A percentile compares a stretch with the other conserved stretches of the same genome.
These are phyloP conservation scores for Suillus spraguei DNA, from an alignment of 768 basidiomycete species.

Conservation along the genomic window DNA sequence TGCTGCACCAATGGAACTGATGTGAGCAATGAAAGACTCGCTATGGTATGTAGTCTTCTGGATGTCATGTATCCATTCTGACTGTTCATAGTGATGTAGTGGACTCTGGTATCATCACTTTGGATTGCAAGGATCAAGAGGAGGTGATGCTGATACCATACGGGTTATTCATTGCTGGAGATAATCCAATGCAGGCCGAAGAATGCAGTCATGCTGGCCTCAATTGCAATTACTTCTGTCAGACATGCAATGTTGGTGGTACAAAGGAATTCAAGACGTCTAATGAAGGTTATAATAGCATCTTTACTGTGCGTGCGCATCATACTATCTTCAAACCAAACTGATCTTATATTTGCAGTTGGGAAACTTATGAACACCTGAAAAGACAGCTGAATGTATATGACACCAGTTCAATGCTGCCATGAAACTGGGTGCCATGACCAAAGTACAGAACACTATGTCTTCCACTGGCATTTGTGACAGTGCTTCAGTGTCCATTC, in stretches of 20 bases:
- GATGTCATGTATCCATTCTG: background rate
- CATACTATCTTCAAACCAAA: background rate
- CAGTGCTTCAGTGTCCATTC: background rate
- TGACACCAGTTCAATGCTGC: conserved; percentile 6
- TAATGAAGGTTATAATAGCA: conserved; percentile 35
- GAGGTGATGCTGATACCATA: conserved; percentile 21
- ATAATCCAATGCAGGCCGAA: conserved; percentile 34
- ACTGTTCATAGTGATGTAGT: conserved; percentile 6
- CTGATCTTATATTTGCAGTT: conserved; percentile 7
- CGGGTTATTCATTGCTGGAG: conserved; percentile 34
- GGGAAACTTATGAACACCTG: conserved; percentile 6
- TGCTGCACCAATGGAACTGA: background rate
- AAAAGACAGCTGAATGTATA: conserved; percentile 22
- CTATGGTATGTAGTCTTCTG: background rate
- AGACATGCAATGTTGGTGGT: conserved; percentile 42
- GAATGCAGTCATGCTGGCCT: conserved; percentile 40
- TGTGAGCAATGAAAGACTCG: background rate
- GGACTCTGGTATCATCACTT: conserved; percentile 26
- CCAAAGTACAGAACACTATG: background rate
- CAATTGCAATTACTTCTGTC: conserved; percentile 42
- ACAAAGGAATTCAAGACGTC: conserved; percentile 33
- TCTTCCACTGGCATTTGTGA: conserved; percentile 9
- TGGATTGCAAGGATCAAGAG: conserved; percentile 27
- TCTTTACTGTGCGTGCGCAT: conserved; percentile 31
- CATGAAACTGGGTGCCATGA: background rate